A percentile compares a stretch with the other conserved stretches of the same genome.
These are phyloP conservation scores for Cryptosporidium tyzzeri DNA, from an alignment of 169 alveolate genomes.

Conservation along the genomic window DNA sequence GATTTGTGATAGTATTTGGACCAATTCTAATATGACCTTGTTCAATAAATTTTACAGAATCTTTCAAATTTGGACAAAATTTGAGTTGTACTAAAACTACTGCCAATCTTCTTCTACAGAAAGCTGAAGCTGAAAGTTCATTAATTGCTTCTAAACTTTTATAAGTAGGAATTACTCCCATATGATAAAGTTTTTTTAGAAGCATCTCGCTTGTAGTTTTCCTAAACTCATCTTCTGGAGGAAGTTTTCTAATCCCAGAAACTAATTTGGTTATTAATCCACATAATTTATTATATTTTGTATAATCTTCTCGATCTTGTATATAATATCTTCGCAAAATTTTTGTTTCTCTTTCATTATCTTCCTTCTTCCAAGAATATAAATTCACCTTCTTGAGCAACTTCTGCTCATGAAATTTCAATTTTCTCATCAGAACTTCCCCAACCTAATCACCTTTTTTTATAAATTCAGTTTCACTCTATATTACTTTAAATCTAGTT, in stretches of 20 bases:
- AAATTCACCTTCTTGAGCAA: slow-evolving; percentile 95
- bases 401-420: slow-evolving; percentile 97
- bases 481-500: background rate
- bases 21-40: slow-evolving; percentile 98
- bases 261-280: slow-evolving; percentile 93
- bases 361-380: slow-evolving; percentile 95
- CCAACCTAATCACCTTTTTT: background rate
- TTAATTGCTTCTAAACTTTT: slow-evolving; percentile 91
- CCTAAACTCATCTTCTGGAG: slow-evolving; percentile 93
- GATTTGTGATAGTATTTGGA: slow-evolving; percentile 93
- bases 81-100: slow-evolving; percentile 93
- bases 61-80: slow-evolving; percentile 93
- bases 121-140: slow-evolving; percentile 94
- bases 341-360: slow-evolving; percentile 91
- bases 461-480: background rate
- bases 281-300: slow-evolving; percentile 95
- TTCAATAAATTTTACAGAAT: slow-evolving; percentile 95
- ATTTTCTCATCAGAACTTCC: slow-evolving; percentile 92
- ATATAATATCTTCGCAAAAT: slow-evolving; percentile 94
- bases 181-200: slow-evolving; percentile 92
- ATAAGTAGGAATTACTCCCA: slow-evolving; percentile 94
- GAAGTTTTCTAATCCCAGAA: slow-evolving; percentile 91
- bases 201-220: slow-evolving; percentile 93
- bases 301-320: slow-evolving; percentile 97
- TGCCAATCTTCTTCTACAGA: slow-evolving; percentile 97